Percentiles rank a stretch among this genome's conserved stretches.
Evolutionary conservation across 345 rosid genomes (phyloP).

Genomic region (Gossypium bickii): DNA sequence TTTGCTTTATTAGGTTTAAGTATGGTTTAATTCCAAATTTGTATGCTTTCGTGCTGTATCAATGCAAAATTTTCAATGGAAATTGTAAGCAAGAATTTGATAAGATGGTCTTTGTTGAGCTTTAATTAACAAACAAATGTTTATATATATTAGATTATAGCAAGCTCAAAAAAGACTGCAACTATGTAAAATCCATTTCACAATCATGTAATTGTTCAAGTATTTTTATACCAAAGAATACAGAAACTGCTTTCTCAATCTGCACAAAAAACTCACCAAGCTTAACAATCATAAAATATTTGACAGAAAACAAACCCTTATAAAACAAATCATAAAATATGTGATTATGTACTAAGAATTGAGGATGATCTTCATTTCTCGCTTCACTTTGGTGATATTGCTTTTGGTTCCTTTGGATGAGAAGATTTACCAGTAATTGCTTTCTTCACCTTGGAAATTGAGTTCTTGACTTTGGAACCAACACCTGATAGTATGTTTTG

Average conservation of each 20-base stretch:
- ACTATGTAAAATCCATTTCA: not conserved
- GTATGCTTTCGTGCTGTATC: not conserved
- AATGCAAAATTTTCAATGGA: not conserved
- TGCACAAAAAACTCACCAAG: constrained; percentile 16
- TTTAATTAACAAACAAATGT: not conserved
- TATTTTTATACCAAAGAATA: not conserved
- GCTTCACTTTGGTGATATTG: constrained; percentile 41
- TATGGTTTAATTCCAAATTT: not conserved
- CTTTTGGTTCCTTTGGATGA: constrained; percentile 39
- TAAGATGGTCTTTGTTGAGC: not conserved
- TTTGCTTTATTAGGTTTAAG: not conserved
- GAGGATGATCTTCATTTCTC: not conserved
- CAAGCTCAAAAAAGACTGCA: not conserved
- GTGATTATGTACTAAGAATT: not conserved
- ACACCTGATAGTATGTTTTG: constrained; percentile 74
- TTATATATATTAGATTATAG: not conserved
- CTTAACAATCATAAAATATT: not conserved
- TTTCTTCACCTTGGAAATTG: constrained; percentile 88
- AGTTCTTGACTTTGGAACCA: constrained; percentile 83
- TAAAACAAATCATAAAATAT: not conserved
- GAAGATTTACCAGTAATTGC: constrained; percentile 81
- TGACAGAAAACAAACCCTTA: not conserved
- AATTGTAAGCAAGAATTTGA: not conserved
- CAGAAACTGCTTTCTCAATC: not conserved
- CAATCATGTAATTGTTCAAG: not conserved